Percentiles rank a stretch among this genome's conserved stretches.
Evolutionary conservation across 2,329 filamentous ascomycete species (phyloP).

Genomic region (Fusarium nurragi): DNA sequence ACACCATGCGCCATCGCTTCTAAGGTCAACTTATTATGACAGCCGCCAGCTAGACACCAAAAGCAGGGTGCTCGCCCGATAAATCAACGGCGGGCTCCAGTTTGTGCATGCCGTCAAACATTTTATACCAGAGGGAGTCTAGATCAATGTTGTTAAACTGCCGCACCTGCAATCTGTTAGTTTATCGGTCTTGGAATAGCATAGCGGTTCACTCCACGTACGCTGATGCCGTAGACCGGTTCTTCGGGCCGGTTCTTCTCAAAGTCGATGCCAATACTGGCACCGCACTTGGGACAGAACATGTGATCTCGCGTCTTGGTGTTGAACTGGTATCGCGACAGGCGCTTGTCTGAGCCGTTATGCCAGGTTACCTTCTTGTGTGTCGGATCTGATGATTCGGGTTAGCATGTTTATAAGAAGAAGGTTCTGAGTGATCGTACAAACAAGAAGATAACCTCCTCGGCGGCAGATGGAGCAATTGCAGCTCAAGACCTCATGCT

Average conservation of each 20-base stretch:
- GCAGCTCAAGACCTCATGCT: slow-evolving; percentile 58
- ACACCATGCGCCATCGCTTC: not conserved
- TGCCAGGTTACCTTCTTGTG: slow-evolving; percentile 56
- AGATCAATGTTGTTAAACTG: slow-evolving; percentile 55
- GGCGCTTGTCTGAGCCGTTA: slow-evolving; percentile 47
- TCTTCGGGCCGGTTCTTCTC: slow-evolving; percentile 35
- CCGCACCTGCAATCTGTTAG: slow-evolving; percentile 49
- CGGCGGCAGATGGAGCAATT: slow-evolving; percentile 63
- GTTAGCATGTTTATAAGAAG: not conserved
- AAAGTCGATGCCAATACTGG: slow-evolving; percentile 60
- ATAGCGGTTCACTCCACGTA: slow-evolving; percentile 37
- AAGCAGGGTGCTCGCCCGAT: slow-evolving; percentile 37
- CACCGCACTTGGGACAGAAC: slow-evolving; percentile 59
- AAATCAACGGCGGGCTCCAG: slow-evolving; percentile 50
- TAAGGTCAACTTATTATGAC: not conserved
- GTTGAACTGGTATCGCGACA: slow-evolving; percentile 54
- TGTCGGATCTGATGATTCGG: slow-evolving; percentile 47
- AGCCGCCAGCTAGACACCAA: not conserved
- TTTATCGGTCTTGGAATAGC: not conserved
- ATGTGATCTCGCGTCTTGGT: slow-evolving; percentile 58
- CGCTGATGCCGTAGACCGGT: slow-evolving; percentile 55
- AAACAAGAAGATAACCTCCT: slow-evolving; percentile 62
- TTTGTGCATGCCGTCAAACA: slow-evolving; percentile 50
- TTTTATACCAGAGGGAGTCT: slow-evolving; percentile 49
- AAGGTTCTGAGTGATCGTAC: slow-evolving; percentile 37